phyloP scores from a whole-genome alignment of 2,329 filamentous ascomycete species.

The Aureobasidium sp. region DNA sequence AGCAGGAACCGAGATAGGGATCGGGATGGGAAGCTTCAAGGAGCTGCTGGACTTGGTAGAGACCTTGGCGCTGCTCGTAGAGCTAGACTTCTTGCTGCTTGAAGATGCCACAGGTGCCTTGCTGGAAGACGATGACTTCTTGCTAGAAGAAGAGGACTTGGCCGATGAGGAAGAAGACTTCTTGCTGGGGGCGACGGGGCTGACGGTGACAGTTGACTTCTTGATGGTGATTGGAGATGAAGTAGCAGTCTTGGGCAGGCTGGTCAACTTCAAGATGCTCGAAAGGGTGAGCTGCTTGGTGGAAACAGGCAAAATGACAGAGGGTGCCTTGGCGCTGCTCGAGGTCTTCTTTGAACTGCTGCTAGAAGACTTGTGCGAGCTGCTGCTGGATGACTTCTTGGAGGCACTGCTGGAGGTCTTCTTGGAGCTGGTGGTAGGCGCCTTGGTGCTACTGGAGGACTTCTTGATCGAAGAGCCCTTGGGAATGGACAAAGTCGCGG shows the following conservation, averaged over 20 bases:
- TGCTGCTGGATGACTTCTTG: neutral
- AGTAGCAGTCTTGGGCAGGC: neutral
- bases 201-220: constrained; percentile 1
- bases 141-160: neutral
- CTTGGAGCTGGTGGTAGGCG: neutral
- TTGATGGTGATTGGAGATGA: neutral
- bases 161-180: neutral
- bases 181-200: neutral
- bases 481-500: neutral
- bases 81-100: neutral
- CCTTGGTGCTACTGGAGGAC: neutral
- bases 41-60: neutral
- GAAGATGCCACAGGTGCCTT: neutral
- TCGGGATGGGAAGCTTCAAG: neutral
- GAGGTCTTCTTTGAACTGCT: neutral
- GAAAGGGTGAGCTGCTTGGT: neutral
- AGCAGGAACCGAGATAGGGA: neutral
- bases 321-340: neutral
- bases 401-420: neutral
- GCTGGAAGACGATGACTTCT: neutral
- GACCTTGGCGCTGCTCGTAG: neutral
- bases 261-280: constrained; percentile 1
- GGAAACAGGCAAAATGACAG: neutral
- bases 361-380: neutral
- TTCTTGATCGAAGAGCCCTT: neutral